A percentile compares a stretch with the other conserved stretches of the same genome.
Conservation (phyloP, 2,329 filamentous ascomycete species). For the Malbranchea zuffiana region DNA sequence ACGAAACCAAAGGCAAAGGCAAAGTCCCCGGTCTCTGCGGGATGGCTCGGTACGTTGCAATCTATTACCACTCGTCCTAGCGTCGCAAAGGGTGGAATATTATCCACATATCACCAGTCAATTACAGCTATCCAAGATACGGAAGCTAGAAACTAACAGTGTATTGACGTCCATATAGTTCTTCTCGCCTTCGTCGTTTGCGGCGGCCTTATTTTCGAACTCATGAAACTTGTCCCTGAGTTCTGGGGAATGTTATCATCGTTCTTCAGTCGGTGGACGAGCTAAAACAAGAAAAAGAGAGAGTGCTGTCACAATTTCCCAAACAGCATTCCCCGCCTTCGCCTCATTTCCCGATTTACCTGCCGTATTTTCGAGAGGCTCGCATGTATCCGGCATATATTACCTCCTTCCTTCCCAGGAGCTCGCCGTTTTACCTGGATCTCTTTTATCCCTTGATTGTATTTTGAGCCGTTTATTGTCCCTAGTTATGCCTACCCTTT, state of each 20-base stretch:
- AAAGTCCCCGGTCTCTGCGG: conserved; percentile 45
- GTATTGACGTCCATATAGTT: conserved; percentile 32
- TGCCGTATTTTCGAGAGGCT: too few relatives aligned
- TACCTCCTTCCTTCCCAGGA: too few relatives aligned
- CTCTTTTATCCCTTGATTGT: too few relatives aligned
- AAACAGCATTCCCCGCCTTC: too few relatives aligned
- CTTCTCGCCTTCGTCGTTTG: conserved; percentile 53
- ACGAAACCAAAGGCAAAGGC: conserved; percentile 39
- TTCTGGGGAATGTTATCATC: conserved; percentile 24
- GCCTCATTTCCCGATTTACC: too few relatives aligned
- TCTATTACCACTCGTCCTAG: neutral
- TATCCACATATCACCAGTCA: conserved; percentile 2
- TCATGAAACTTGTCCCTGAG: conserved; percentile 37
- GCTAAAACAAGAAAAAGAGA: too few relatives aligned
- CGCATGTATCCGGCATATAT: too few relatives aligned
- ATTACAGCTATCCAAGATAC: conserved; percentile 13
- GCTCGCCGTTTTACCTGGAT: too few relatives aligned
- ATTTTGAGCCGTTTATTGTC: too few relatives aligned
- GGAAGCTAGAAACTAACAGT: conserved; percentile 4
- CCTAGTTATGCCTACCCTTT: too few relatives aligned
- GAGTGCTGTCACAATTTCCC: too few relatives aligned
- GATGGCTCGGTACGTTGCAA: conserved; percentile 48
- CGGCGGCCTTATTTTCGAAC: conserved; percentile 50
- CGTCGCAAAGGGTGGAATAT: neutral
- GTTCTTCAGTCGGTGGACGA: conserved; percentile 14